Evolutionary conservation across 2,329 filamentous ascomycete species (phyloP).

Genomic region (Trichoderma semiorbis): DNA sequence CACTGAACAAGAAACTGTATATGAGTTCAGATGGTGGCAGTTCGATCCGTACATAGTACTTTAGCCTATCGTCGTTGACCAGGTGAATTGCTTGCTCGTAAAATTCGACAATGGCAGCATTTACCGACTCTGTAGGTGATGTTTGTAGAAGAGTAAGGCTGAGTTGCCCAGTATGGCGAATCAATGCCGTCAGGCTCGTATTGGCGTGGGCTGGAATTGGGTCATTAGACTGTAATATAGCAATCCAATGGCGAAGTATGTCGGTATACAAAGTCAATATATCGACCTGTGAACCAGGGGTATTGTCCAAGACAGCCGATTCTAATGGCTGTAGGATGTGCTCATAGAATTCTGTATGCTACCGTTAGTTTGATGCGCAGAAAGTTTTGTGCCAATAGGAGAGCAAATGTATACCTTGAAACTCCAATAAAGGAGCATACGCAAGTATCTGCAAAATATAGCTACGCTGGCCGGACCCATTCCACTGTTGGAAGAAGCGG

Average conservation of each 20-base stretch:
- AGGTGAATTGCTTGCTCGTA: slow-evolving; percentile 60
- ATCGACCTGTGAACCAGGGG: slow-evolving; percentile 49
- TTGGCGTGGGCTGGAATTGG: slow-evolving; percentile 35
- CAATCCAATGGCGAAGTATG: slow-evolving; percentile 60
- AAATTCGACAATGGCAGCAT: slow-evolving; percentile 64
- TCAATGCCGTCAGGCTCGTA: slow-evolving; percentile 39
- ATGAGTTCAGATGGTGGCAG: slow-evolving; percentile 65
- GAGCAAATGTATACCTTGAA: slow-evolving; percentile 45
- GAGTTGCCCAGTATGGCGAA: slow-evolving; percentile 52
- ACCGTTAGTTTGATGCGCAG: background rate
- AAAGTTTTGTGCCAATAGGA: background rate
- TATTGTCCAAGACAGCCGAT: slow-evolving; percentile 46
- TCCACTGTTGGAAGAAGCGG: slow-evolving; percentile 58
- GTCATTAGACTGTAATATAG: slow-evolving; percentile 41
- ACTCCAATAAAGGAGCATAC: slow-evolving; percentile 52
- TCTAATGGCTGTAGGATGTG: slow-evolving; percentile 53
- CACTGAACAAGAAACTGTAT: slow-evolving; percentile 67
- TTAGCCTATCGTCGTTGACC: slow-evolving; percentile 49
- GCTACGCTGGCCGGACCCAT: slow-evolving; percentile 53
- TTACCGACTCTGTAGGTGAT: slow-evolving; percentile 39
- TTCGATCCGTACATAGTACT: slow-evolving; percentile 59
- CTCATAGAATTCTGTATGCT: slow-evolving; percentile 45
- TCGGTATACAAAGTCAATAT: slow-evolving; percentile 66
- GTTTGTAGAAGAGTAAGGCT: slow-evolving; percentile 59
- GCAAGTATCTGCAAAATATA: slow-evolving; percentile 57